Percentiles rank a stretch among this genome's conserved stretches.
Conservation (phyloP, 2,329 filamentous ascomycete genomes). For the Stagonosporopsis chrysanthemi region DNA sequence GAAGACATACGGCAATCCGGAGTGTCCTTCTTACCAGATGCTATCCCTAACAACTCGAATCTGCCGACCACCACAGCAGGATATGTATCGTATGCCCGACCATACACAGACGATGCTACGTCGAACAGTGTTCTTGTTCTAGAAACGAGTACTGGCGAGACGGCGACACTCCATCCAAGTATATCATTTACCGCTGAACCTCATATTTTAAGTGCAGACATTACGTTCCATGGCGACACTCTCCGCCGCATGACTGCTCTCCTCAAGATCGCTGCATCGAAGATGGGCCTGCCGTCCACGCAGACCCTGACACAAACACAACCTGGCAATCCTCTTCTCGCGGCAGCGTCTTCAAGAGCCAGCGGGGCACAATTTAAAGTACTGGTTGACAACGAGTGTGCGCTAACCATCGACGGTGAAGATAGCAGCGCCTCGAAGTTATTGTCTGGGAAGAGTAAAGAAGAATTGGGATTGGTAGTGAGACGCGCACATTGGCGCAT, state of each 20-base stretch:
- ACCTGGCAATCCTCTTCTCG: not conserved
- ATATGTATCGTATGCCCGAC: conserved; percentile 81
- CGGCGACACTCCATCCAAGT: conserved; percentile 48
- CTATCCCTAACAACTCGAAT: conserved; percentile 21
- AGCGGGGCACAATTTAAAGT: not conserved
- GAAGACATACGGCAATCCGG: conserved; percentile 91
- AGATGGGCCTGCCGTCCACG: conserved; percentile 71
- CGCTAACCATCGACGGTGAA: not conserved
- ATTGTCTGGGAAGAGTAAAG: not conserved
- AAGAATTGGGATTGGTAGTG: conserved; percentile 38
- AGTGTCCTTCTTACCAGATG: conserved; percentile 68
- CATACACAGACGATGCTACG: conserved; percentile 79
- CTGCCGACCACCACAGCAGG: conserved; percentile 42
- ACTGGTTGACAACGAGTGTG: not conserved
- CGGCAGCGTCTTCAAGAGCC: not conserved
- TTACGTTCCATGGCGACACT: conserved; percentile 76
- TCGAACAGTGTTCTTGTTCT: conserved; percentile 72
- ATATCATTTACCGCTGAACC: conserved; percentile 34
- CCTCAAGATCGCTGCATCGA: conserved; percentile 81
- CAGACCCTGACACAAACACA: conserved; percentile 27
- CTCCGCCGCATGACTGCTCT: conserved; percentile 75
- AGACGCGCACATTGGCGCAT: conserved; percentile 51
- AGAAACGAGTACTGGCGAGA: conserved; percentile 66
- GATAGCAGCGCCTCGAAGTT: not conserved
- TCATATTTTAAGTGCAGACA: conserved; percentile 50